Evolutionary conservation across 2,329 filamentous ascomycete genomes (phyloP).

Genomic region (Fonsecaea pugnacius): DNA sequence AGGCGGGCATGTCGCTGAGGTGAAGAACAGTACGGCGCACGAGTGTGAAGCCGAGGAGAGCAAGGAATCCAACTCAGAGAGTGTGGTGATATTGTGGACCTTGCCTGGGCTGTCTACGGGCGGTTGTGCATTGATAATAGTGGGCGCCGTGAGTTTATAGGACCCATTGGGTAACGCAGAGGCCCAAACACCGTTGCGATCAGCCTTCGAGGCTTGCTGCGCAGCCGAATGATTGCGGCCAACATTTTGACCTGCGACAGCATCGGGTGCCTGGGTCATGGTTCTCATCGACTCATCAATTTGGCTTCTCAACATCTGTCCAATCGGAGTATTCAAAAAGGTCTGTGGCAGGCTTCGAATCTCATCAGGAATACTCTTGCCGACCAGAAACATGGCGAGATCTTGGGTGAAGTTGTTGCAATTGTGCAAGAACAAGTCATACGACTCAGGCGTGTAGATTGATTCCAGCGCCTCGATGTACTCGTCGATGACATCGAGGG

Average conservation of each 20-base stretch:
- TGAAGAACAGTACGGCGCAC: constrained; percentile 88
- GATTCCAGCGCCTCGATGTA: constrained; percentile 82
- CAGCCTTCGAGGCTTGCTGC: constrained; percentile 10
- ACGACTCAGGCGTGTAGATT: constrained; percentile 84
- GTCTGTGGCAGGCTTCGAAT: constrained; percentile 84
- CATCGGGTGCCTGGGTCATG: constrained; percentile 63
- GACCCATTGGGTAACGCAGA: constrained; percentile 22
- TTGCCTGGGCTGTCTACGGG: constrained; percentile 41
- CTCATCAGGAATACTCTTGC: constrained; percentile 83
- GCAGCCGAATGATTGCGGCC: constrained; percentile 23
- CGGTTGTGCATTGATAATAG: constrained; percentile 28
- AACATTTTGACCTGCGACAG: constrained; percentile 32
- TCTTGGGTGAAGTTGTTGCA: constrained; percentile 99
- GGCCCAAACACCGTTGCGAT: constrained; percentile 12
- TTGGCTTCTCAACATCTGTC: constrained; percentile 82
- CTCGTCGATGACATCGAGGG: constrained; percentile 79
- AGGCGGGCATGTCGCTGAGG: constrained; percentile 80
- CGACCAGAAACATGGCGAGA: constrained; percentile 84
- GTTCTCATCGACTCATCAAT: constrained; percentile 67
- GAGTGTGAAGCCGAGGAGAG: constrained; percentile 65
- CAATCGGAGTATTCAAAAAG: constrained; percentile 84
- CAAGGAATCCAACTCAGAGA: constrained; percentile 64
- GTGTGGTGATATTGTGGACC: constrained; percentile 66
- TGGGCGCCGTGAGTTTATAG: constrained; percentile 20
- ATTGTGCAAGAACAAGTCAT: constrained; percentile 88